Conservation (phyloP, 768 basidiomycete species). For the Russula compacta region DNA sequence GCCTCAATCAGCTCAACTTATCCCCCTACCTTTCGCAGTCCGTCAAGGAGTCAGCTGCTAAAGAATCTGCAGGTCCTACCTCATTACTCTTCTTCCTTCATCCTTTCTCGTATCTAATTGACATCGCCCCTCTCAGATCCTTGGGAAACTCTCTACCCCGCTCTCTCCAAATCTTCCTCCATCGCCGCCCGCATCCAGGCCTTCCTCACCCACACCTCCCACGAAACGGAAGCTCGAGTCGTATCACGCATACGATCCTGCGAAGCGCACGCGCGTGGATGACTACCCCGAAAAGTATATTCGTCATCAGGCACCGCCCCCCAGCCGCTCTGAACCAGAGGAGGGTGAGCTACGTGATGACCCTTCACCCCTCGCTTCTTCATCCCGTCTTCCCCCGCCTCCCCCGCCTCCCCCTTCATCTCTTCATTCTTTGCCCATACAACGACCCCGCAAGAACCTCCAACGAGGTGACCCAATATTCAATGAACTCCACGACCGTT, state of each 20-base stretch:
- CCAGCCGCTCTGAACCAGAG: constrained; percentile 35
- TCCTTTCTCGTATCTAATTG: constrained; percentile 17
- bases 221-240: constrained; percentile 33
- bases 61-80: constrained; percentile 33
- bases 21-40: constrained; percentile 21
- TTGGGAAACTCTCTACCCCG: constrained; percentile 31
- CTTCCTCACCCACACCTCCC: constrained; percentile 32
- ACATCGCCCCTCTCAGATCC: constrained; percentile 27
- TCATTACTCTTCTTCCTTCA: constrained; percentile 1
- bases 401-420: constrained; percentile 23
- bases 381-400: constrained; percentile 18
- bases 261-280: constrained; percentile 24
- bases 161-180: constrained; percentile 39
- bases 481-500: constrained; percentile 58
- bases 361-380: constrained; percentile 9
- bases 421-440: constrained; percentile 43
- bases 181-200: constrained; percentile 38
- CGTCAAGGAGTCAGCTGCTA: constrained; percentile 27
- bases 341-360: constrained; percentile 43
- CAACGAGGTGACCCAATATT: constrained; percentile 37
- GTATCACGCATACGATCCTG: constrained; percentile 16
- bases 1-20: constrained; percentile 9
- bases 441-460: constrained; percentile 53
- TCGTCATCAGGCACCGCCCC: constrained; percentile 22
- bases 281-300: constrained; percentile 25